Evolutionary conservation across 495 filamentous ascomycete species (phyloP).

Genomic region (Eremomyces bilateralis): DNA sequence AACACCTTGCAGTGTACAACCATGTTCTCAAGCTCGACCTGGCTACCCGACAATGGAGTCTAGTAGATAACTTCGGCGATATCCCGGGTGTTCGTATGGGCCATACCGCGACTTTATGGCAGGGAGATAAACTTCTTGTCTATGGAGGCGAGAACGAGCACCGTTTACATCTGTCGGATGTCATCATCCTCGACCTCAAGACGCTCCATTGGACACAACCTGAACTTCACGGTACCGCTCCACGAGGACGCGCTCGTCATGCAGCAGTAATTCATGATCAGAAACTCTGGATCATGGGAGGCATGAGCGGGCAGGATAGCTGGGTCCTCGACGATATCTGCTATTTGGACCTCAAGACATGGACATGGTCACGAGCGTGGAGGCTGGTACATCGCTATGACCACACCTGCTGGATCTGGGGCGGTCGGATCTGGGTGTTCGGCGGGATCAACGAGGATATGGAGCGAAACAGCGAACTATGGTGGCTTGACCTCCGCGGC

Average conservation of each 20-base stretch:
- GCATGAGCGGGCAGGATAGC: constrained; percentile 69
- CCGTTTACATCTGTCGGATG: constrained; percentile 78
- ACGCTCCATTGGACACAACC: constrained; percentile 90
- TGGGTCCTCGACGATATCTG: constrained; percentile 84
- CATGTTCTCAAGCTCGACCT: constrained; percentile 81
- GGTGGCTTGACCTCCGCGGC: constrained; percentile 88
- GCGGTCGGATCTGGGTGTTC: constrained; percentile 88
- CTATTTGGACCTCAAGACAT: constrained; percentile 90
- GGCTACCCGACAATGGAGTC: constrained; percentile 67
- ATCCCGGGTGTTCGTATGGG: constrained; percentile 97
- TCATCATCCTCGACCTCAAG: constrained; percentile 86
- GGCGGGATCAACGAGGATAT: constrained; percentile 84
- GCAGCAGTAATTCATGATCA: constrained; percentile 88
- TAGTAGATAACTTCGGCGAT: constrained; percentile 96
- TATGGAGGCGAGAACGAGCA: constrained; percentile 98
- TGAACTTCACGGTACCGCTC: constrained; percentile 56
- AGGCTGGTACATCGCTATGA: constrained; percentile 85
- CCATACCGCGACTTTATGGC: constrained; percentile 87
- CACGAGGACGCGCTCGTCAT: constrained; percentile 77
- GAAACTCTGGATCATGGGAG: constrained; percentile 84
- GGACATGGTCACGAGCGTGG: constrained; percentile 94
- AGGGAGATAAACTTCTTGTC: constrained; percentile 80
- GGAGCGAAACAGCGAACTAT: constrained; percentile 86
- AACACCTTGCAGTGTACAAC: constrained; percentile 53
- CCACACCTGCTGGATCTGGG: constrained; percentile 81